Conservation (phyloP, 257 asterid genomes). For the Rubia yunnanensis region DNA sequence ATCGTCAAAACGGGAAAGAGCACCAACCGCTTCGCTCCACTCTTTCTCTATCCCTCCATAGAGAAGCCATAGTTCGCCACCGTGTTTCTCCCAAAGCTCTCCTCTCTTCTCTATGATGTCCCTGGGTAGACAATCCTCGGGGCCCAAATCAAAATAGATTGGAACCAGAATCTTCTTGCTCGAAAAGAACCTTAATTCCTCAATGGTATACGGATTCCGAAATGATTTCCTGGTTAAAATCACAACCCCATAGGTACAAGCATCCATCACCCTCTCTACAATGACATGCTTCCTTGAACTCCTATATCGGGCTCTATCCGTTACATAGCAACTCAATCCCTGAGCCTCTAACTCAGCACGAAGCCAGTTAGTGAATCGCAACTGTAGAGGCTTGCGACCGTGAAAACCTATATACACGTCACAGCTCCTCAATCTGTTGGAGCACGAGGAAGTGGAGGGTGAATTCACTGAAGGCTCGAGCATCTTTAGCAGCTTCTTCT, state of each 20-base stretch:
- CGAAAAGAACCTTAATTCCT: slow-evolving; percentile 76
- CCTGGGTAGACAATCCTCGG: slow-evolving; percentile 81
- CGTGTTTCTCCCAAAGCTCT: slow-evolving; percentile 88
- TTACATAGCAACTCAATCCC: slow-evolving; percentile 76
- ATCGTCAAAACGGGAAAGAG: slow-evolving; percentile 79
- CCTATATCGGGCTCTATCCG: slow-evolving; percentile 60
- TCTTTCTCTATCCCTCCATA: slow-evolving; percentile 89
- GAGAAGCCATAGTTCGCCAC: slow-evolving; percentile 85
- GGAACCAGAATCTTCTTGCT: slow-evolving; percentile 95
- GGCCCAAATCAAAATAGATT: slow-evolving; percentile 71
- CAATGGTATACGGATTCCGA: slow-evolving; percentile 72
- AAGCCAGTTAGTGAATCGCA: slow-evolving; percentile 71
- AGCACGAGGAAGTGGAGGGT: slow-evolving; percentile 40
- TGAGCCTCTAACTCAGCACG: slow-evolving; percentile 79
- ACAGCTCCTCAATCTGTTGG: slow-evolving; percentile 58
- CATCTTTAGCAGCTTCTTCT: slow-evolving; percentile 34
- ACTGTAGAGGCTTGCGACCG: slow-evolving; percentile 56
- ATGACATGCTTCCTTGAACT: slow-evolving; percentile 57
- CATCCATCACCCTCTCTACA: slow-evolving; percentile 76
- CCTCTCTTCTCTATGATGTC: slow-evolving; percentile 89
- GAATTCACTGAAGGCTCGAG: slow-evolving; percentile 45
- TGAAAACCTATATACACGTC: slow-evolving; percentile 83
- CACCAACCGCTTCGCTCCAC: slow-evolving; percentile 75
- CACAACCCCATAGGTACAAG: slow-evolving; percentile 70
- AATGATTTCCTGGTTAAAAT: slow-evolving; percentile 82